These are phyloP conservation scores for Boeremia exigua DNA, from an alignment of 2,329 filamentous ascomycete species.

Conservation along the genomic window DNA sequence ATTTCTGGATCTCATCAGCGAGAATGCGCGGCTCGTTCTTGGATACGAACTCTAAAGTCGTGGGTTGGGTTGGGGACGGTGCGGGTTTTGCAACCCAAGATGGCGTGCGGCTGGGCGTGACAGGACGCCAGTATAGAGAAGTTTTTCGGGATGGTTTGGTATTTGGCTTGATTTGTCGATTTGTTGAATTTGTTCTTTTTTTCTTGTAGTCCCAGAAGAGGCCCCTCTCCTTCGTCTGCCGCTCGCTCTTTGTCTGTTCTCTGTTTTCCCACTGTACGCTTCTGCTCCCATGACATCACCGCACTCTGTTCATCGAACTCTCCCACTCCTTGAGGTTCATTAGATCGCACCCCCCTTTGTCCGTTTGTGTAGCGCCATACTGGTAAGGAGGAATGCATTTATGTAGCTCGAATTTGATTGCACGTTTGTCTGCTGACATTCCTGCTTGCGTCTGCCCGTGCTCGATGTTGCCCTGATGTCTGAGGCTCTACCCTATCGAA, in stretches of 20 bases:
- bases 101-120: conserved; percentile 54
- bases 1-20: conserved; percentile 31
- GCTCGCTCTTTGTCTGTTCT: not conserved
- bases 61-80: conserved; percentile 49
- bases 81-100: conserved; percentile 50
- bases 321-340: not conserved
- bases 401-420: not conserved
- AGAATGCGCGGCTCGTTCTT: conserved; percentile 30
- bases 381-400: too few species aligned
- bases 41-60: too few species aligned
- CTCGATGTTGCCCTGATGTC: not conserved
- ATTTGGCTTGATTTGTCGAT: not conserved
- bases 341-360: not conserved
- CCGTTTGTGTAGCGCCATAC: too few species aligned
- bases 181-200: not conserved
- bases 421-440: not conserved
- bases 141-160: conserved; percentile 50
- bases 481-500: not conserved
- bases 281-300: not conserved
- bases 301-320: not conserved
- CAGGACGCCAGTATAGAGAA: conserved; percentile 53
- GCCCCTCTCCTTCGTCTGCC: not conserved
- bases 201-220: not conserved
- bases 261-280: not conserved
- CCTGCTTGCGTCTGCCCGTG: not conserved